These are phyloP conservation scores for Priceomyces medius DNA, from an alignment of 805 yeast species.

Conservation along the genomic window DNA sequence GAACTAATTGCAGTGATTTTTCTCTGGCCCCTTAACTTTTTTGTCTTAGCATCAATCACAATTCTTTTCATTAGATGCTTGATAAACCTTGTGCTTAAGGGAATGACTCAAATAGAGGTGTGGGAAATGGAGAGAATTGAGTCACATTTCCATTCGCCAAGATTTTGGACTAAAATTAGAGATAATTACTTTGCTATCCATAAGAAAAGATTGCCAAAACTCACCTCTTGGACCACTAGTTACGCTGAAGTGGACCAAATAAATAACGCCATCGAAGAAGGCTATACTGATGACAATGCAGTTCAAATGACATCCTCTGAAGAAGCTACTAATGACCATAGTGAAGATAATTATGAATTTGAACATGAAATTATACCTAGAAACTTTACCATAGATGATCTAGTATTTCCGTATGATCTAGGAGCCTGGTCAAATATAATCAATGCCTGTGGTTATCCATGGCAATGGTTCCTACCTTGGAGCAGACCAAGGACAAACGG, in stretches of 20 bases:
- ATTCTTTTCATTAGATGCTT: constrained; percentile 63
- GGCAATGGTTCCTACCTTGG: constrained; percentile 73
- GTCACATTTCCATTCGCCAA: constrained; percentile 55
- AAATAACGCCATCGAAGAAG: constrained; percentile 8
- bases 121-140: constrained; percentile 91
- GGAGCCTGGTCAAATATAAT: constrained; percentile 56
- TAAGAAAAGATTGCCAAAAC: constrained; percentile 39
- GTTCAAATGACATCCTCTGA: not conserved
- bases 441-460: constrained; percentile 59
- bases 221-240: constrained; percentile 46
- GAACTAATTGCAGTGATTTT: constrained; percentile 58
- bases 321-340: not conserved
- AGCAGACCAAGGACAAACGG: constrained; percentile 65
- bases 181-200: constrained; percentile 44
- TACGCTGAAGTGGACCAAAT: constrained; percentile 12
- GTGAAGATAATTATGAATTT: constrained; percentile 1
- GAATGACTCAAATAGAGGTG: constrained; percentile 84
- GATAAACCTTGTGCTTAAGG: constrained; percentile 51
- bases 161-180: constrained; percentile 51
- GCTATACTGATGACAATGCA: not conserved
- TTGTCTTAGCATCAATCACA: constrained; percentile 61
- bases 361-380: constrained; percentile 24
- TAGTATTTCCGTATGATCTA: constrained; percentile 82
- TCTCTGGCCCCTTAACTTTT: constrained; percentile 51
- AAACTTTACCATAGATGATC: constrained; percentile 55